Evolutionary conservation across 805 yeast species (phyloP).

Genomic region (Starmerella apis): DNA sequence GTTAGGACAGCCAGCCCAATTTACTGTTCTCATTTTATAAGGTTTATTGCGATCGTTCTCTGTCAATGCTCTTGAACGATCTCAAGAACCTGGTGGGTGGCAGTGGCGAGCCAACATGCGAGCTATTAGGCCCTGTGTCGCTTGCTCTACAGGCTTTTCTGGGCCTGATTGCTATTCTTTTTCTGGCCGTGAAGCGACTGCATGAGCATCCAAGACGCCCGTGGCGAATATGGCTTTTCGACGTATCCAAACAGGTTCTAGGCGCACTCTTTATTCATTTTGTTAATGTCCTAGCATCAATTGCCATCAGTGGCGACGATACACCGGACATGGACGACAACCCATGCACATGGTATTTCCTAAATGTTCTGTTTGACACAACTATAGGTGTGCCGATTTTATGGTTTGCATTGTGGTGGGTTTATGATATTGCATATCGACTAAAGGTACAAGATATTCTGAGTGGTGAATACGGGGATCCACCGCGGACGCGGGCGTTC

Average conservation of each 20-base stretch:
- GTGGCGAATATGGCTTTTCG: slow-evolving; percentile 80
- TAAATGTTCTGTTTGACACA: slow-evolving; percentile 80
- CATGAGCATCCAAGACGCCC: slow-evolving; percentile 80
- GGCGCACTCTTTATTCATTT: slow-evolving; percentile 82
- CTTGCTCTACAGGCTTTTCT: slow-evolving; percentile 61
- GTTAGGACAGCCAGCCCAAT: neutral
- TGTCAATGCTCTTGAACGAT: neutral
- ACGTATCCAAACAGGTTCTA: slow-evolving; percentile 76
- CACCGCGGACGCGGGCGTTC: slow-evolving; percentile 54
- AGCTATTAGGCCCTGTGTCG: slow-evolving; percentile 77
- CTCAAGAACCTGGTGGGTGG: neutral
- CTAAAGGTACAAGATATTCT: slow-evolving; percentile 36
- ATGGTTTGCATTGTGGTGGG: slow-evolving; percentile 41
- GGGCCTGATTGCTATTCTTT: slow-evolving; percentile 66
- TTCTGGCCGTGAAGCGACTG: slow-evolving; percentile 63
- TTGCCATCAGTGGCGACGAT: slow-evolving; percentile 35
- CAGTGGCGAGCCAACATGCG: slow-evolving; percentile 35
- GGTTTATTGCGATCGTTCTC: neutral
- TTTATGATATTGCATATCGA: slow-evolving; percentile 36
- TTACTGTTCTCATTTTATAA: neutral
- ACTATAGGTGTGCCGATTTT: slow-evolving; percentile 84
- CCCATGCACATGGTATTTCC: slow-evolving; percentile 92
- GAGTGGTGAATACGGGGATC: slow-evolving; percentile 56
- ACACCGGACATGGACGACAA: slow-evolving; percentile 40
- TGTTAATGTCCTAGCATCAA: slow-evolving; percentile 61